These are phyloP conservation scores for Malus hybrid DNA, from an alignment of 331 rosid species.

Conservation along the genomic window DNA sequence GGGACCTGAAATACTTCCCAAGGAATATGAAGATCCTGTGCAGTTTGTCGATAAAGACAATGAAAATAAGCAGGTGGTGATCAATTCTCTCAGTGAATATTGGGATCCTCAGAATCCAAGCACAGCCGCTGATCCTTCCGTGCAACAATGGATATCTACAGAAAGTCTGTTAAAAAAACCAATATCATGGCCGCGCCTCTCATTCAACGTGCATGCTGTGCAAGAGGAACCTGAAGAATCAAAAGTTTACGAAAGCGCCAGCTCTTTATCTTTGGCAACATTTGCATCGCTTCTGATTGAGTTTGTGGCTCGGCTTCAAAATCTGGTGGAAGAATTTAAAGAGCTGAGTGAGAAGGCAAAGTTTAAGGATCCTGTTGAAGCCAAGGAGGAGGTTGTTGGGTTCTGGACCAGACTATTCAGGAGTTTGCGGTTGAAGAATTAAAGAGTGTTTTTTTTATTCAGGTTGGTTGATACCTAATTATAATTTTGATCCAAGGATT, in stretches of 20 bases:
- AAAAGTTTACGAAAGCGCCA: constrained; percentile 59
- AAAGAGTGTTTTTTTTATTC: background rate
- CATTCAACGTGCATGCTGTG: constrained; percentile 18
- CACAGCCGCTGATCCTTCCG: constrained; percentile 18
- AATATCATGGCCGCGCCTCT: constrained; percentile 35
- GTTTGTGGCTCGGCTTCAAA: constrained; percentile 84
- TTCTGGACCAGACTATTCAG: constrained; percentile 22
- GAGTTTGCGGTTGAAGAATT: constrained; percentile 10
- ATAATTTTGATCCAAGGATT: constrained; percentile 1
- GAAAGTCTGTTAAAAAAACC: constrained; percentile 19
- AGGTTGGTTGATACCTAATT: background rate
- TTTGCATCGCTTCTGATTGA: constrained; percentile 72
- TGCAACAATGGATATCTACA: constrained; percentile 21
- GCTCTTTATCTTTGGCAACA: constrained; percentile 70
- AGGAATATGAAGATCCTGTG: constrained; percentile 22
- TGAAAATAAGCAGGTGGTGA: constrained; percentile 25
- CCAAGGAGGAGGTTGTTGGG: constrained; percentile 23
- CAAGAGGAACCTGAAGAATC: constrained; percentile 30
- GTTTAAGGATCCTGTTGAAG: constrained; percentile 37
- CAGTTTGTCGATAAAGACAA: constrained; percentile 24
- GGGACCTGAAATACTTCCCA: constrained; percentile 25
- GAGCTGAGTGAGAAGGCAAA: constrained; percentile 60
- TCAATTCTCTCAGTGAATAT: constrained; percentile 26
- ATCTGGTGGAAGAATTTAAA: constrained; percentile 58
- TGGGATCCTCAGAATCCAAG: constrained; percentile 32